Evolutionary conservation across 192 early-diverging fungal genomes (phyloP).

Genomic region (Gonapodya sp.): DNA sequence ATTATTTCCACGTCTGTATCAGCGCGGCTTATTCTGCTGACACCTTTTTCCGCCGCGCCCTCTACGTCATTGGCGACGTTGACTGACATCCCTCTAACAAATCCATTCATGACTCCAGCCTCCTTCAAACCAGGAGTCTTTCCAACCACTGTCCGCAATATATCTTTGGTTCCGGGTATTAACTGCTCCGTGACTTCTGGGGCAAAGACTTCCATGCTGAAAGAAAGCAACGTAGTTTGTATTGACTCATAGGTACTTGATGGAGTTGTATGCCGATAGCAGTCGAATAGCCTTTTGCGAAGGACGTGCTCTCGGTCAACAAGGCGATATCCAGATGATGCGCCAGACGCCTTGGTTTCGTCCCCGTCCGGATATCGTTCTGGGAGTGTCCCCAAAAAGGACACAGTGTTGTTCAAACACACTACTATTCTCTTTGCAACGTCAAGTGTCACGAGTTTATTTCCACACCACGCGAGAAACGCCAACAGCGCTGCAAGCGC

Average conservation of each 20-base stretch:
- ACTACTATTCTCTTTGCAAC: constrained; percentile 69
- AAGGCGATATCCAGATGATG: constrained; percentile 23
- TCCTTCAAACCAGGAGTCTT: background rate
- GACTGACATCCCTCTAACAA: background rate
- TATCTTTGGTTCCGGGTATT: background rate
- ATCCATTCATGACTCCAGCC: background rate
- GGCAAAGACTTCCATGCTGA: background rate
- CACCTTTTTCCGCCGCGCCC: background rate
- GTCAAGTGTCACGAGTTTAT: constrained; percentile 55
- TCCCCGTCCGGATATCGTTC: constrained; percentile 26
- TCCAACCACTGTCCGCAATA: background rate
- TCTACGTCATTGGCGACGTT: background rate
- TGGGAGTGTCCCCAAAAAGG: constrained; percentile 46
- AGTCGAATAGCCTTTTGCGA: constrained; percentile 57
- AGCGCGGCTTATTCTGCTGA: background rate
- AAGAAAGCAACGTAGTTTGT: constrained; percentile 24
- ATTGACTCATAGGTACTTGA: constrained; percentile 26
- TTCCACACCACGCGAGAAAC: constrained; percentile 59
- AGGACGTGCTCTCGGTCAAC: constrained; percentile 50
- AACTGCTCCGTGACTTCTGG: background rate
- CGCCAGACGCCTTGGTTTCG: background rate
- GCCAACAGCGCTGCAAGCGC: constrained; percentile 61
- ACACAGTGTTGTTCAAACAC: constrained; percentile 59
- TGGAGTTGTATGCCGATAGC: constrained; percentile 30
- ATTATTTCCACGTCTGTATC: background rate